These are phyloP conservation scores for Aschersonia sp. DNA, from an alignment of 2,329 filamentous ascomycete genomes.

Conservation along the genomic window DNA sequence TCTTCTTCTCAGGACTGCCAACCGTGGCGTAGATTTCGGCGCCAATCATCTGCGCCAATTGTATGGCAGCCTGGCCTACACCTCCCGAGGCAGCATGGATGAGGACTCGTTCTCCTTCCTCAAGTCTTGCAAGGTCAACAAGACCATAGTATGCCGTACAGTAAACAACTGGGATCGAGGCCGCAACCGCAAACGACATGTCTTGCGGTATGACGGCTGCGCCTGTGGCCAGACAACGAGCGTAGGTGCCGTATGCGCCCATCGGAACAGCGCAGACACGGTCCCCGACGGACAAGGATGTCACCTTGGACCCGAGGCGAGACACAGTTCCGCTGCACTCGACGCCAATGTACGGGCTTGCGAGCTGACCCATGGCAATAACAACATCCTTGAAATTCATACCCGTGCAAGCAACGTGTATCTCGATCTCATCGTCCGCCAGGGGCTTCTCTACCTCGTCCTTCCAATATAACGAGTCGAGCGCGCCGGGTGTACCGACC, in stretches of 20 bases:
- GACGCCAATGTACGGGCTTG: slow-evolving; percentile 18
- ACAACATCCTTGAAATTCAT: slow-evolving; percentile 33
- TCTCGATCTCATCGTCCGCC: slow-evolving; percentile 22
- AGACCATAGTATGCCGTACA: slow-evolving; percentile 26
- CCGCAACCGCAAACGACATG: slow-evolving; percentile 21
- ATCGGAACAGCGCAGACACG: slow-evolving; percentile 45
- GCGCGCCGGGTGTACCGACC: slow-evolving; percentile 21
- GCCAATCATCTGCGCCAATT: slow-evolving; percentile 20
- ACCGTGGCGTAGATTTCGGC: slow-evolving; percentile 29
- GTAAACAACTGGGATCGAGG: slow-evolving; percentile 25
- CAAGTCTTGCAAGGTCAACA: slow-evolving; percentile 21
- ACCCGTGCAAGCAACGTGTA: slow-evolving; percentile 26
- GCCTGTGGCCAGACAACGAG: slow-evolving; percentile 17
- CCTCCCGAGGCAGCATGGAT: slow-evolving; percentile 24
- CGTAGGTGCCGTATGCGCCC: slow-evolving; percentile 18
- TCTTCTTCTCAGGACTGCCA: slow-evolving; percentile 18
- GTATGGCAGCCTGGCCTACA: slow-evolving; percentile 24
- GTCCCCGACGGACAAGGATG: slow-evolving; percentile 52
- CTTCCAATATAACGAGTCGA: slow-evolving; percentile 25
- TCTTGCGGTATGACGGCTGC: slow-evolving; percentile 21
- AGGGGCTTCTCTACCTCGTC: slow-evolving; percentile 16
- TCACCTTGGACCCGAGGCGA: slow-evolving; percentile 44
- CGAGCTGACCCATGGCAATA: slow-evolving; percentile 24
- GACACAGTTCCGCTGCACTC: slow-evolving; percentile 26
- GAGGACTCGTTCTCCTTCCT: slow-evolving; percentile 21